phyloP scores from a whole-genome alignment of 805 yeast genomes.

The Ogataea trehaloabstinens region DNA sequence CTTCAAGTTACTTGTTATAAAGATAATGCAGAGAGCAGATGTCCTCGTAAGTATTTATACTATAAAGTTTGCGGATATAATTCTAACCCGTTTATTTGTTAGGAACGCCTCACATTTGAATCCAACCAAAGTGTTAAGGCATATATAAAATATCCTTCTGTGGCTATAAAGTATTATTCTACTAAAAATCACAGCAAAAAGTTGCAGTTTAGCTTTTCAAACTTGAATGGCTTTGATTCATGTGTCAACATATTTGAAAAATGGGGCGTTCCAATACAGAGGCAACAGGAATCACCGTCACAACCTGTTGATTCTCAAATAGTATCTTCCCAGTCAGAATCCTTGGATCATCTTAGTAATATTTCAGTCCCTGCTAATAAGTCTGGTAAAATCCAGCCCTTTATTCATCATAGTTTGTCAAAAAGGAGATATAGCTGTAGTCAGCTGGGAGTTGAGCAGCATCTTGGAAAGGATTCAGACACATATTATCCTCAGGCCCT shows the following conservation, averaged over 20 bases:
- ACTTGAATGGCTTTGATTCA: constrained; percentile 9
- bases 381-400: background rate
- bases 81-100: background rate
- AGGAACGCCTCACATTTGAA: constrained; percentile 24
- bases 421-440: constrained; percentile 1
- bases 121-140: constrained; percentile 17
- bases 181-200: constrained; percentile 12
- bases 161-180: constrained; percentile 24
- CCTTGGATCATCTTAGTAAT: too few relatives aligned
- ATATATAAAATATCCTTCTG: constrained; percentile 22
- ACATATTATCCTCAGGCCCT: too few relatives aligned
- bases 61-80: background rate
- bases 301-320: constrained; percentile 3
- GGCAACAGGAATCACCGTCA: constrained; percentile 6
- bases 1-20: constrained; percentile 11
- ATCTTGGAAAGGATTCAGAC: too few relatives aligned
- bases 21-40: constrained; percentile 22
- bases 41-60: constrained; percentile 15
- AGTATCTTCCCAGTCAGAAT: background rate
- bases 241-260: constrained; percentile 15
- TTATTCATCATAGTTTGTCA: background rate
- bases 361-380: background rate
- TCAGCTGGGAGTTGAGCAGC: background rate
- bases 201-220: constrained; percentile 20
- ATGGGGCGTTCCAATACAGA: constrained; percentile 15